These are phyloP conservation scores for Penicillium expansum DNA, from an alignment of 2,329 filamentous ascomycete species.

Conservation along the genomic window DNA sequence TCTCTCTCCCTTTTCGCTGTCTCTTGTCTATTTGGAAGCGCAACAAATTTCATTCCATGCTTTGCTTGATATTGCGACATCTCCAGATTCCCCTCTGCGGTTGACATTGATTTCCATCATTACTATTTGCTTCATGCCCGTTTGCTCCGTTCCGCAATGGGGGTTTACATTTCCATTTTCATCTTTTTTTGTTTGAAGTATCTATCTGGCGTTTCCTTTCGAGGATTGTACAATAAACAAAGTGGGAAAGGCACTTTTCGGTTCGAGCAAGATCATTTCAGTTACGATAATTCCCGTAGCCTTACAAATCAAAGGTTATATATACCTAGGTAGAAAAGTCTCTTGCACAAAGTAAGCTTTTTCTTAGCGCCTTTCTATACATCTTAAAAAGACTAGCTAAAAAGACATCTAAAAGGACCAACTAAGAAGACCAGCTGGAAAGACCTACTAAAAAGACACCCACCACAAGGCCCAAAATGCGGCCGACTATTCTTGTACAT, in stretches of 20 bases:
- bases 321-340: too few species aligned
- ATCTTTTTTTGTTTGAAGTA: constrained; percentile 7
- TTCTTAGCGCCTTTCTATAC: too few species aligned
- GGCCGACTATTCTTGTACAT: too few species aligned
- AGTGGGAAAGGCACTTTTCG: constrained; percentile 18
- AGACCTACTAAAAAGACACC: too few species aligned
- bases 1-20: neutral
- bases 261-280: too few species aligned
- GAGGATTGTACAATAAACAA: constrained; percentile 23
- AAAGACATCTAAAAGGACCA: too few species aligned
- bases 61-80: constrained; percentile 15
- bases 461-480: too few species aligned
- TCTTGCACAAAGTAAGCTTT: too few species aligned
- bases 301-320: too few species aligned
- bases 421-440: too few species aligned
- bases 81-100: constrained; percentile 25
- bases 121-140: constrained; percentile 3
- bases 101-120: constrained; percentile 11
- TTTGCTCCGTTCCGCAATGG: neutral
- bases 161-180: constrained; percentile 2
- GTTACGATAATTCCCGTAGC: too few species aligned
- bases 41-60: constrained; percentile 3
- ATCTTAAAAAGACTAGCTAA: too few species aligned
- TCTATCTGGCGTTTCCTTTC: constrained; percentile 18
- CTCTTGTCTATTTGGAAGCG: constrained; percentile 4